A percentile compares a stretch with the other conserved stretches of the same genome.
Evolutionary conservation across 306 rosid species (phyloP).

Genomic region (Sicyos edulis): DNA sequence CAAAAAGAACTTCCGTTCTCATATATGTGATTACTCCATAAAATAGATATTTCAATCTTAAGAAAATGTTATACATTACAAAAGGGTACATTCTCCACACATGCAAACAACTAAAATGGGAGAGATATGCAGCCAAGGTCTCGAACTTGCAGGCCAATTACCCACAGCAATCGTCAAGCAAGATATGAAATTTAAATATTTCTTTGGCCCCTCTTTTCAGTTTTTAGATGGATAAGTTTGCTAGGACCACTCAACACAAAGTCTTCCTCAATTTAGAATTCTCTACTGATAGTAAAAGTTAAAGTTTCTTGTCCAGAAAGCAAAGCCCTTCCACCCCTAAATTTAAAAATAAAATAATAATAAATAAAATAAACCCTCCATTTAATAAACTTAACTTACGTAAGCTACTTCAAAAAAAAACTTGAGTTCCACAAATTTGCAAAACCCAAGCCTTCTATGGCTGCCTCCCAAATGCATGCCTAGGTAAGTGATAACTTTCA

Average conservation of each 20-base stretch:
- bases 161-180: background rate
- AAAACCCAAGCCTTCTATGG: background rate
- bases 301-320: background rate
- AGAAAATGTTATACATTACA: background rate
- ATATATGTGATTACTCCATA: background rate
- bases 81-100: conserved; percentile 7
- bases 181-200: background rate
- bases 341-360: background rate
- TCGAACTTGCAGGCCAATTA: background rate
- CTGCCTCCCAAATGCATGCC: background rate
- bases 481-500: no score
- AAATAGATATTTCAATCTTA: background rate
- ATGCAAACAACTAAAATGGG: conserved; percentile 5
- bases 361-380: background rate
- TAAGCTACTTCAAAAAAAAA: background rate
- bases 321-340: background rate
- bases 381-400: background rate
- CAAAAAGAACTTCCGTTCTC: background rate
- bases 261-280: background rate
- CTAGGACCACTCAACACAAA: background rate
- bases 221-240: background rate
- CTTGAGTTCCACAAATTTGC: background rate
- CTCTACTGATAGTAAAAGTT: background rate
- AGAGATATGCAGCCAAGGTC: conserved; percentile 1
- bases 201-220: background rate